phyloP scores from a whole-genome alignment of 129 eudicot species.

The Logfia minima region DNA sequence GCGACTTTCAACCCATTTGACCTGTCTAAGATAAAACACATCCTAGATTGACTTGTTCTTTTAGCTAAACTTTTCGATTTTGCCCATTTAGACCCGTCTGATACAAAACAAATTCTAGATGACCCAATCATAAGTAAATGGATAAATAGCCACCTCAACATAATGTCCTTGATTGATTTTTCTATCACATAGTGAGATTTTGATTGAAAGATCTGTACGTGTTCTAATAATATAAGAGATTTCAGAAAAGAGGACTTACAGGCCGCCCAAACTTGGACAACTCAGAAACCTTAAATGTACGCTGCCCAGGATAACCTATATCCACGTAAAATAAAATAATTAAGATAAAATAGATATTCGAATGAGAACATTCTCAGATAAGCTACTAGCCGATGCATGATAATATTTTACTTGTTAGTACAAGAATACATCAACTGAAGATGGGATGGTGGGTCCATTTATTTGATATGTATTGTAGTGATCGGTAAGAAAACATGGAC shows the following conservation, averaged over 20 bases:
- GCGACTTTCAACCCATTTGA: background rate
- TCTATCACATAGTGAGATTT: background rate
- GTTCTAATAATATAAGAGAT: background rate
- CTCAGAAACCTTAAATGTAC: constrained; percentile 50
- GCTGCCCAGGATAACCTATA: constrained; percentile 67
- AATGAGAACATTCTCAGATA: background rate
- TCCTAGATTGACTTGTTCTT: background rate
- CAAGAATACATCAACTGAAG: background rate
- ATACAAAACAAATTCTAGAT: background rate
- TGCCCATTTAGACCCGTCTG: background rate
- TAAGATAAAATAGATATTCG: background rate
- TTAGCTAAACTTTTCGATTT: background rate
- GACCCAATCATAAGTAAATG: background rate
- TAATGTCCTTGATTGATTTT: constrained; percentile 1
- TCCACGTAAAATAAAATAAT: background rate
- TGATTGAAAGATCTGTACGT: background rate
- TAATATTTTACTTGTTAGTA: background rate
- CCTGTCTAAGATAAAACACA: background rate
- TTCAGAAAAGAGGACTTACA: constrained; percentile 38
- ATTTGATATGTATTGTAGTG: background rate
- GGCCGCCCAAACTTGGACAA: constrained; percentile 54
- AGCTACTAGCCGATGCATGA: background rate
- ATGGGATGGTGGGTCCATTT: background rate
- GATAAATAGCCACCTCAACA: background rate
- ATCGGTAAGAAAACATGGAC: too few species aligned